A percentile compares a stretch with the other conserved stretches of the same genome.
phyloP scores from a whole-genome alignment of 176 grass and related monocot species.

The Juncus effusus region DNA sequence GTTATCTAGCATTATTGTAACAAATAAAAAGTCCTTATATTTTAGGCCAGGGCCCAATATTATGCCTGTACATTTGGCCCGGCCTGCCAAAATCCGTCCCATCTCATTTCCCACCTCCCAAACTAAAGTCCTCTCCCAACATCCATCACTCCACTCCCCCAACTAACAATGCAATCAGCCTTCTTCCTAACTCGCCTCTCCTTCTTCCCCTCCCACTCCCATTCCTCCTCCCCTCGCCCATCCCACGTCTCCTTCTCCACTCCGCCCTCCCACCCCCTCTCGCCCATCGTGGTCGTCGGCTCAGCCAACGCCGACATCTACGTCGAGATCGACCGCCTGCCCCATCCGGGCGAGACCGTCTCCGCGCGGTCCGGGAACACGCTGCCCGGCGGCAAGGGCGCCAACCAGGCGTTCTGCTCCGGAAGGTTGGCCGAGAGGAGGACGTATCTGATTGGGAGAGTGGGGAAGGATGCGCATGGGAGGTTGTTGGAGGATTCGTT shows the following conservation, averaged over 20 bases:
- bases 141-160: background rate
- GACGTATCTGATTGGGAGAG: conserved; percentile 78
- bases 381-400: conserved; percentile 40
- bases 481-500: conserved; percentile 74
- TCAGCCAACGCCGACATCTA: conserved; percentile 99
- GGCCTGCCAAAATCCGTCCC: background rate
- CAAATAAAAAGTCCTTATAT: no score
- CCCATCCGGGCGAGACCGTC: conserved; percentile 65
- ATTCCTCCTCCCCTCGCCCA: conserved; percentile 29
- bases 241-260: conserved; percentile 17
- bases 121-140: background rate
- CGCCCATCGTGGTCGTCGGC: conserved; percentile 75
- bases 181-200: conserved; percentile 7
- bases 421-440: conserved; percentile 53
- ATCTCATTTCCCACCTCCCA: background rate
- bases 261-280: conserved; percentile 13
- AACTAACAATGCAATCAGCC: conserved; percentile 27
- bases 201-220: conserved; percentile 10
- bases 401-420: conserved; percentile 57
- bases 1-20: no score
- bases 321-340: conserved; percentile 86
- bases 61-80: background rate
- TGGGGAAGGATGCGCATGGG: conserved; percentile 81
- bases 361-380: conserved; percentile 30
- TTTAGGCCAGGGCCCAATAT: no score